phyloP scores from a whole-genome alignment of 352 stramenopile species.

The Plasmopara halstedii region DNA sequence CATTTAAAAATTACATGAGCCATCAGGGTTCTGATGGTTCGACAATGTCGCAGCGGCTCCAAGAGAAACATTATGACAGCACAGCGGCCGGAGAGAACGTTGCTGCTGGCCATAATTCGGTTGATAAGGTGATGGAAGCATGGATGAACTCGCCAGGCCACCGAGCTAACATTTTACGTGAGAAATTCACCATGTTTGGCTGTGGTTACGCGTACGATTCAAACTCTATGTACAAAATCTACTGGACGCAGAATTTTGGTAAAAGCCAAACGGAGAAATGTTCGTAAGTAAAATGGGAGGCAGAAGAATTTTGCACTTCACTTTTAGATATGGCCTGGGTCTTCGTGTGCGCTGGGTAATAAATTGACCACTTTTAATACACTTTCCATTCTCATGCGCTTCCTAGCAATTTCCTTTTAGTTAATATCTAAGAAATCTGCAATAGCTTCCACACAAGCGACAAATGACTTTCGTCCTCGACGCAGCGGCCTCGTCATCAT shows the following conservation, averaged over 20 bases:
- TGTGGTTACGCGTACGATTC: slow-evolving; percentile 28
- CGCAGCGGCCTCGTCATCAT: slow-evolving; percentile 2
- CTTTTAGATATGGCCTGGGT: no score
- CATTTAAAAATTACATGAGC: slow-evolving; percentile 37
- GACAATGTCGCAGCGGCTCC: slow-evolving; percentile 29
- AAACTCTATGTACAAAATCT: slow-evolving; percentile 30
- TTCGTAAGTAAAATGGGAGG: slow-evolving; percentile 1
- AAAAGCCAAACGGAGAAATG: slow-evolving; percentile 18
- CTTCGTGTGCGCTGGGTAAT: no score
- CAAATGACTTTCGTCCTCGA: slow-evolving; percentile 43
- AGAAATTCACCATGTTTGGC: slow-evolving; percentile 32
- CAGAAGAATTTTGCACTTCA: not conserved
- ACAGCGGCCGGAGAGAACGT: slow-evolving; percentile 50
- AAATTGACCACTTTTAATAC: not conserved
- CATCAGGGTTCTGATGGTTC: slow-evolving; percentile 42
- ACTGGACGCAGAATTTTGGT: slow-evolving; percentile 60
- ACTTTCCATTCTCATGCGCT: not conserved
- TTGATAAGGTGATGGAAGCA: slow-evolving; percentile 34
- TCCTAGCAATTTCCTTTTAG: not conserved
- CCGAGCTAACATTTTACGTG: slow-evolving; percentile 37
- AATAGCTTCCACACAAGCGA: slow-evolving; percentile 69
- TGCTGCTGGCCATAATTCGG: slow-evolving; percentile 30
- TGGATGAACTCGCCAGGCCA: slow-evolving; percentile 52
- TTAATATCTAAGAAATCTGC: slow-evolving; percentile 67
- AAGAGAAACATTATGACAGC: slow-evolving; percentile 30